A percentile compares a stretch with the other conserved stretches of the same genome.
Conservation (phyloP, 202 grass and related monocot species). For the Saccharum hybrid region DNA sequence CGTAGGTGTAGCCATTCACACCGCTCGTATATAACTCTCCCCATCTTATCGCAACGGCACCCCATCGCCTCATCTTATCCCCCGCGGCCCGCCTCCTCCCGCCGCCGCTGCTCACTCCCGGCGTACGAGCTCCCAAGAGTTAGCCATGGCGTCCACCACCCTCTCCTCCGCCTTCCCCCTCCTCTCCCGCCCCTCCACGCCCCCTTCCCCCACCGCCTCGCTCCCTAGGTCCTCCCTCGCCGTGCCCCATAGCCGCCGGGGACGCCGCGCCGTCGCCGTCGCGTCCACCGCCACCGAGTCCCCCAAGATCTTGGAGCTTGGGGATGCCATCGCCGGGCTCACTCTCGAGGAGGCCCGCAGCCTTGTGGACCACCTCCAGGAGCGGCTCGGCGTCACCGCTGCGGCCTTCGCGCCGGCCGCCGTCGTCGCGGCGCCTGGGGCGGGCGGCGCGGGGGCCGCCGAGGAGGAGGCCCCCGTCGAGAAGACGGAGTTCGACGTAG, state of each 20-base stretch:
- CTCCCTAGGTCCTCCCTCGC: conserved; percentile 34
- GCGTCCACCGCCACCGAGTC: conserved; percentile 55
- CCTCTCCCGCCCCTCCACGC: conserved; percentile 49
- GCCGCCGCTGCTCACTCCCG: conserved; percentile 9
- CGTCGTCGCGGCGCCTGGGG: conserved; percentile 48
- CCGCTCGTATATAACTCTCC: neutral
- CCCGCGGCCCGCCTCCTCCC: conserved; percentile 9
- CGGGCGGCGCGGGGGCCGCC: conserved; percentile 35
- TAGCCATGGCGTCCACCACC: conserved; percentile 62
- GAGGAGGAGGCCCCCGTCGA: conserved; percentile 58
- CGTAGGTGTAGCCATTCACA: conserved; percentile 3
- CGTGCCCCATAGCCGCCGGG: conserved; percentile 3
- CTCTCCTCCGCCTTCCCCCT: conserved; percentile 60
- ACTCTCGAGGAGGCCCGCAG: conserved; percentile 79
- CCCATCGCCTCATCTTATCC: conserved; percentile 31
- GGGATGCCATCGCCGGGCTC: conserved; percentile 71
- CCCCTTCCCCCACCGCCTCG: conserved; percentile 16
- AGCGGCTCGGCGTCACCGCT: conserved; percentile 80
- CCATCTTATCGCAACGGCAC: conserved; percentile 29
- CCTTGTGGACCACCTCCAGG: conserved; percentile 79
- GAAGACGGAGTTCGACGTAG: conserved; percentile 81
- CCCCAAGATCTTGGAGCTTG: conserved; percentile 75
- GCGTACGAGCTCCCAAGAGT: neutral
- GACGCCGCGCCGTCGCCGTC: conserved; percentile 48
- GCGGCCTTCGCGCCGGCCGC: conserved; percentile 69